phyloP scores from a whole-genome alignment of 306 rosid genomes.

The Sicyos baderoa region DNA sequence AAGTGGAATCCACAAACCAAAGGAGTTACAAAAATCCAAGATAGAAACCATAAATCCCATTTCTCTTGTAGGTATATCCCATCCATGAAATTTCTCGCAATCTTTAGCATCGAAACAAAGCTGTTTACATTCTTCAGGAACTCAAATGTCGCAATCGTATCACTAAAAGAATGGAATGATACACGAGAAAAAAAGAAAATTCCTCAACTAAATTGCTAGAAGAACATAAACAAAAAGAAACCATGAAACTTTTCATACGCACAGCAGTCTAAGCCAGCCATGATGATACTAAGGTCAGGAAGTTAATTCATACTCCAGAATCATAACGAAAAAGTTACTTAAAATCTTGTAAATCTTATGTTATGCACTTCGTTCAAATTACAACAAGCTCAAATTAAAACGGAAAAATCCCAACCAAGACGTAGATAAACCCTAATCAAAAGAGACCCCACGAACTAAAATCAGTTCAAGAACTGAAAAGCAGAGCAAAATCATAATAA shows the following conservation, averaged over 20 bases:
- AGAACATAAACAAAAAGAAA: slow-evolving; percentile 2
- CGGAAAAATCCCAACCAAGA: background rate
- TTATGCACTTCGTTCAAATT: background rate
- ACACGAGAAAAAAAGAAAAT: background rate
- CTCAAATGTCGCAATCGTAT: background rate
- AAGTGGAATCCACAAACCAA: too few species aligned
- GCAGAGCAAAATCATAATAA: slow-evolving; percentile 2
- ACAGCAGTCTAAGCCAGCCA: background rate
- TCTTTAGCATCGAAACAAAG: slow-evolving; percentile 7
- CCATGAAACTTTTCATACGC: background rate
- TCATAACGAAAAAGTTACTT: background rate
- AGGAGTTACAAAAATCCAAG: background rate
- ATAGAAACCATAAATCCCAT: background rate
- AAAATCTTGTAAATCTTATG: background rate
- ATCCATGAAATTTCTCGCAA: slow-evolving; percentile 1
- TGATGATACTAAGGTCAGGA: background rate
- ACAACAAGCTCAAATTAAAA: slow-evolving; percentile 1
- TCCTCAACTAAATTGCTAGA: background rate
- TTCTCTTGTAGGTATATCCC: background rate
- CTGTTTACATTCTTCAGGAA: background rate
- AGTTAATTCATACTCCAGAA: slow-evolving; percentile 1
- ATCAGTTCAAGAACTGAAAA: background rate
- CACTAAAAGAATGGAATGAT: background rate
- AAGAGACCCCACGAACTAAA: slow-evolving; percentile 18
- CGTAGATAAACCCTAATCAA: background rate